Base-by-base conservation (phyloP, 1,284 basidiomycete species). In the Pseudozyma tsukubaensis region DNA sequence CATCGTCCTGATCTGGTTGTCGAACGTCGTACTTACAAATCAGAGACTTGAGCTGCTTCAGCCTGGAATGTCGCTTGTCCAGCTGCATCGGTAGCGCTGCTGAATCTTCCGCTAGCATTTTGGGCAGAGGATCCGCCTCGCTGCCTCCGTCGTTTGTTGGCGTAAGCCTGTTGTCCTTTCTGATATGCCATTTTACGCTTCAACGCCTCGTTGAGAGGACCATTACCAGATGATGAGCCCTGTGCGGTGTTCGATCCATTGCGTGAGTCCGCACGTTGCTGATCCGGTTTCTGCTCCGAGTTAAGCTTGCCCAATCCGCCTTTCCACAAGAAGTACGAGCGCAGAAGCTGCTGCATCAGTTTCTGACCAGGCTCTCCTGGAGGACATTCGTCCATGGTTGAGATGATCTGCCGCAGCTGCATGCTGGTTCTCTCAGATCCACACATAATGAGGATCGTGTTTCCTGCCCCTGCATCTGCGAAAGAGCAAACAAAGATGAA, bases 271-370 rank as follows among this genome's bases (percentile, higher is more conserved):
- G 40, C 24, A 14, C 29, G 55, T 8, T 40, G 42, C 18, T 40
- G n/a, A 21, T 44, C 50, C 13, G 57, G 44, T 34, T 40, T 57
- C 47, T 62, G 60, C 11, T 75, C 55, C 3, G 16, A 83, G 85
- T 57, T 87, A 84, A 80, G 51, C 43, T 76, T 66, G 43, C 86
- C 86, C 4, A 92, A 85, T 60, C 88, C 87, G 9, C 89, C 87
- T 85, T 94, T 95, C 93, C 93, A 94, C 86, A 88, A 90, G 18
- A 97, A 87, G 83, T 94, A 94, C 24, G 87, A 85, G 7, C 88
- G 87, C 11, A 96, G 86, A 73, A 91, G 91, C 13, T 87, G 85
- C 78, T 91, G 87, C 91, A 97, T 92, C 91, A 97, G 91, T 21
- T 72, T 63, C 37, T 51, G 83, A 86, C 58, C 89, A 12, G 80